phyloP scores from a whole-genome alignment of 225 moss, liverwort and hornwort species.

The Pleurozium schreberi region DNA sequence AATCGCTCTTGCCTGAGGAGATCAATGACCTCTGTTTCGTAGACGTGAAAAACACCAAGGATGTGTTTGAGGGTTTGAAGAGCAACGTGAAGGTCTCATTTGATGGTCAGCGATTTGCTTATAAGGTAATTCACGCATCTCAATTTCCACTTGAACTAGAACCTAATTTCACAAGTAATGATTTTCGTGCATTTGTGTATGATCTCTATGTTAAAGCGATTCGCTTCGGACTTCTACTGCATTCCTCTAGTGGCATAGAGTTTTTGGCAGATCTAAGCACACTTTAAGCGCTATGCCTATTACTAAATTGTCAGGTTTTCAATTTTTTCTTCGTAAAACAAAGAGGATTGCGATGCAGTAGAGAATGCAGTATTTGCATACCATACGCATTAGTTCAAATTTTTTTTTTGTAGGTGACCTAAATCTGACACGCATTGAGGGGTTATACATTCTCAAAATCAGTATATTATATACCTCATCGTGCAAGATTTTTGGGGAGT shows the following conservation, averaged over 20 bases:
- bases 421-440: not conserved
- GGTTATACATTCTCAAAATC: not conserved
- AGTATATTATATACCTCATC: not conserved
- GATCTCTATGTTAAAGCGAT: not conserved
- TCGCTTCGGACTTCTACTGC: not conserved
- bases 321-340: not conserved
- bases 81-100: conserved; percentile 73
- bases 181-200: not conserved
- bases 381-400: not conserved
- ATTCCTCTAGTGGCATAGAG: not conserved
- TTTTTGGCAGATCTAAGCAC: not conserved
- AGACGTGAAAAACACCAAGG: conserved; percentile 57
- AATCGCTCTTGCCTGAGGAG: conserved; percentile 57
- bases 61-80: conserved; percentile 69
- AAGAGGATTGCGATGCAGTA: not conserved
- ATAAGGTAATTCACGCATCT: conserved; percentile 34
- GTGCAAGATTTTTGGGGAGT: not conserved
- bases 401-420: not conserved
- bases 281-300: not conserved
- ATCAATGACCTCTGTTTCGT: conserved; percentile 66
- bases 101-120: conserved; percentile 71
- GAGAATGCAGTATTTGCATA: not conserved
- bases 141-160: not conserved
- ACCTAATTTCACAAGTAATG: not conserved
- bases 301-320: not conserved